These are phyloP conservation scores for Trichoderma atrobrunneum DNA, from an alignment of 2,329 filamentous ascomycete species.

Conservation along the genomic window DNA sequence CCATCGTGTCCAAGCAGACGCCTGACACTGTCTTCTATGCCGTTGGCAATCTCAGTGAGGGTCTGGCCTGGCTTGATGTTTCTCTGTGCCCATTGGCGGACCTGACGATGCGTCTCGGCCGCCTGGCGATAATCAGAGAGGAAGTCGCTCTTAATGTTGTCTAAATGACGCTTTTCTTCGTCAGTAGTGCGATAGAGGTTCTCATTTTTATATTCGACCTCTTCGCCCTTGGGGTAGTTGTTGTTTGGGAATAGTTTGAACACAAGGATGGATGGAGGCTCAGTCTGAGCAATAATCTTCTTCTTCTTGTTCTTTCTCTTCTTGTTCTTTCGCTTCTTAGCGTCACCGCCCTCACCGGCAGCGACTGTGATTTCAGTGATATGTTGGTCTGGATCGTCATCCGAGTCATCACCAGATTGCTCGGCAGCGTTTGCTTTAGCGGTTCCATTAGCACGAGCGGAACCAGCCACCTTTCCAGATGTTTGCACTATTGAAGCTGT, in stretches of 20 bases:
- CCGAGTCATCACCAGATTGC: constrained; percentile 12
- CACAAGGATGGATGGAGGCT: constrained; percentile 70
- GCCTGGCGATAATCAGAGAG: constrained; percentile 71
- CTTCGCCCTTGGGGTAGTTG: constrained; percentile 73
- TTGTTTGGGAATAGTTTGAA: constrained; percentile 71
- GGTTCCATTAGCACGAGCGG: constrained; percentile 1
- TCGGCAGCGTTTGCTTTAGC: constrained; percentile 26
- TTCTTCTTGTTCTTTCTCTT: constrained; percentile 70
- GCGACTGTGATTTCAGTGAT: constrained; percentile 29
- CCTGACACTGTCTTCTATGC: constrained; percentile 75
- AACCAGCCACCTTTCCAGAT: background rate
- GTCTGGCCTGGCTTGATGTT: constrained; percentile 73
- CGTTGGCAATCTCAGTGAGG: constrained; percentile 72
- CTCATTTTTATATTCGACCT: constrained; percentile 73
- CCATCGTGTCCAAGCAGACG: constrained; percentile 69
- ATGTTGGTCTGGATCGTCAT: constrained; percentile 13
- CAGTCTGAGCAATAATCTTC: constrained; percentile 67
- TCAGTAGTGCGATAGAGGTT: constrained; percentile 76
- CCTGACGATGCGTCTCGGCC: constrained; percentile 74
- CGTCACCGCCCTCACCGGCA: constrained; percentile 37
- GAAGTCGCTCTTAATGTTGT: constrained; percentile 67
- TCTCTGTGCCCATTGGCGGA: constrained; percentile 72
- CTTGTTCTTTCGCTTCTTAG: constrained; percentile 72
- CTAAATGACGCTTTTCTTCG: constrained; percentile 80
- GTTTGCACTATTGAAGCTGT: background rate